A percentile compares a stretch with the other conserved stretches of the same genome.
phyloP scores from a whole-genome alignment of 2,329 filamentous ascomycete genomes.

The Arthrinium puccinioides region DNA sequence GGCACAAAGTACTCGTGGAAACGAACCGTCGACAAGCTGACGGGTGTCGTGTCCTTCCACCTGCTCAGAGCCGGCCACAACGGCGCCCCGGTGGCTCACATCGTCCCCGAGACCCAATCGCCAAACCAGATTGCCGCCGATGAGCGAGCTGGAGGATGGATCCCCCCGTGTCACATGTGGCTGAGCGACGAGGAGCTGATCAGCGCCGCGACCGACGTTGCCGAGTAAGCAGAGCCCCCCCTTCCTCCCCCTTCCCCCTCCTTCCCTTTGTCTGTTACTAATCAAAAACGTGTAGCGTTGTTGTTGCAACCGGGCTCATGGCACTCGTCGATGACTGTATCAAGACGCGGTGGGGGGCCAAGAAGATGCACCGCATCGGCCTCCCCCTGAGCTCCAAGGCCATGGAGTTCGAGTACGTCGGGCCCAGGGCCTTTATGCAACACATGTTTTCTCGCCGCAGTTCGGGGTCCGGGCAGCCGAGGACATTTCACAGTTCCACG shows the following conservation, averaged over 20 bases:
- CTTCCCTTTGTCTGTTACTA: conserved; percentile 10
- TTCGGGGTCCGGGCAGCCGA: conserved; percentile 17
- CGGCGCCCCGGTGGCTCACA: conserved; percentile 66
- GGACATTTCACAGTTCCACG: background rate
- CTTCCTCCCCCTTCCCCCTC: conserved; percentile 5
- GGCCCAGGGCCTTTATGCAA: conserved; percentile 27
- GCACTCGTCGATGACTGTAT: conserved; percentile 89
- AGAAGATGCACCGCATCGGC: conserved; percentile 32
- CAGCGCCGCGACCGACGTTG: conserved; percentile 66
- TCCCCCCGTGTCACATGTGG: conserved; percentile 86
- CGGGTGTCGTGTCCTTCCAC: conserved; percentile 68
- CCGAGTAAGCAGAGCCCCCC: conserved; percentile 59
- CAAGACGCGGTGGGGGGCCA: conserved; percentile 61
- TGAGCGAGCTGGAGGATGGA: conserved; percentile 74
- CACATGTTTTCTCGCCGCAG: conserved; percentile 33
- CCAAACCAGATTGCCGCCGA: conserved; percentile 65
- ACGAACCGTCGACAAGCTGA: conserved; percentile 61
- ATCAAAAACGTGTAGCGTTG: conserved; percentile 52
- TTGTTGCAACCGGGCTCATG: conserved; percentile 84
- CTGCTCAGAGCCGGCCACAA: conserved; percentile 60
- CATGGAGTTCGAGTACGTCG: conserved; percentile 20
- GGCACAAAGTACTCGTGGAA: conserved; percentile 80
- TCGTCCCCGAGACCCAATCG: conserved; percentile 72
- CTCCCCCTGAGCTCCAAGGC: conserved; percentile 25
- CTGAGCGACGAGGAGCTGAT: conserved; percentile 71